Conservation (phyloP, 352 stramenopile species). For the Phytophthora gonapodyides region DNA sequence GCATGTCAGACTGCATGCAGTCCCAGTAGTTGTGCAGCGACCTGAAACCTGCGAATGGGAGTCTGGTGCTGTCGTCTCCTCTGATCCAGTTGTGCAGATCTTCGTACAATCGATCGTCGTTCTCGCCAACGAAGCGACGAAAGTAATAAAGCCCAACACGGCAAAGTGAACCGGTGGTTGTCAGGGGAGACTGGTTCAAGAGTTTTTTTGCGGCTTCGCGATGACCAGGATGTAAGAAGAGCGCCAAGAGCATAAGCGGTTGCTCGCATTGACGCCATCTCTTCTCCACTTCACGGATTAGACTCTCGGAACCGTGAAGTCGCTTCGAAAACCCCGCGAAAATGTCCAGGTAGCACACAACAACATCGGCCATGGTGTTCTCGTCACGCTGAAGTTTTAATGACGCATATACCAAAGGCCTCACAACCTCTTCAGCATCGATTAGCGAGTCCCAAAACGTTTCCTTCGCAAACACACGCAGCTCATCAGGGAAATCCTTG, state of each 20-base stretch:
- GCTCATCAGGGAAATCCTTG: no score
- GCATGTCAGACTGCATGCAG: background rate
- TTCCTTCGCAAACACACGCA: background rate
- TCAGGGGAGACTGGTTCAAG: constrained; percentile 7
- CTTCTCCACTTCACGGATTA: constrained; percentile 14
- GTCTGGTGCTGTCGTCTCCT: background rate
- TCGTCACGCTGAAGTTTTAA: constrained; percentile 15
- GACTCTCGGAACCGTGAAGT: background rate
- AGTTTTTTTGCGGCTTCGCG: constrained; percentile 5
- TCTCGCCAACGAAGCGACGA: background rate
- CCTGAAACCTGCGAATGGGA: background rate
- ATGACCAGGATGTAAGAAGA: constrained; percentile 15
- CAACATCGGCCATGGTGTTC: constrained; percentile 16
- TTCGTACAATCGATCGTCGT: constrained; percentile 1
- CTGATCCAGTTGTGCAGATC: constrained; percentile 8
- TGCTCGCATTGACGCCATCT: constrained; percentile 11
- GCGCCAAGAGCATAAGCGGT: constrained; percentile 9
- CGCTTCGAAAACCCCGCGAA: constrained; percentile 12
- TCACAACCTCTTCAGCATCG: constrained; percentile 6
- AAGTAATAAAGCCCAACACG: constrained; percentile 18
- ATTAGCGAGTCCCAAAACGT: constrained; percentile 1
- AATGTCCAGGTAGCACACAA: constrained; percentile 12
- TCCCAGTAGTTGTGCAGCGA: background rate
- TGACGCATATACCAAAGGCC: constrained; percentile 5
- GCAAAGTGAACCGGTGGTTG: constrained; percentile 7